Evolutionary conservation across 306 rosid genomes (phyloP), one percentile per base, ranked within the genome.

Genomic region (Casuarina cunninghamiana): DNA sequence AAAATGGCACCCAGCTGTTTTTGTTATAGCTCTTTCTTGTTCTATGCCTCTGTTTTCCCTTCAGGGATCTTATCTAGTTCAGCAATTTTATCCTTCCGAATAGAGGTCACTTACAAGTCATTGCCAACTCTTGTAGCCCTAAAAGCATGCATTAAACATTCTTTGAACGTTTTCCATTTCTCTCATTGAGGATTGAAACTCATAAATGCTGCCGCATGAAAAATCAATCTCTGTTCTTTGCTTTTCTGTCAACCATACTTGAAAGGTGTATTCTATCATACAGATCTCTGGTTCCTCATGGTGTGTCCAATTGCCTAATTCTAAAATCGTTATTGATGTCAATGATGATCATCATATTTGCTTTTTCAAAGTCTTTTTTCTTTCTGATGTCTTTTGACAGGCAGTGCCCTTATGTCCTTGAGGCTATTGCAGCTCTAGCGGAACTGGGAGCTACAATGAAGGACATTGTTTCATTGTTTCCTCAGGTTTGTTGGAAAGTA

Each of bases 401-500:
- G 84, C 91, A 89, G 39, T 91, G 97, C 72, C 99, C 99, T 19
- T 96, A 55, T 81, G 78, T 91, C 75, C 83, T 96, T 44, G 99
- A 96, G 85, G 99, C 96, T 51, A 84, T 91, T 73, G 81, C 79
- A 71, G 98, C 98, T 75, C 91, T 96, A 81, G 90, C 99, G 58
- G 99, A 93, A 84, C 77, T 96, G 67, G 96, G 97, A 75, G 87
- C 87, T 76, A 57, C 93, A 45, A 88, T 89, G 79, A 93, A 90
- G 79, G 99, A 96, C 81, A 96, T 96, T 65, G 81, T 88, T 77
- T 91, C 96, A 54, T 80, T 96, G 90, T 90, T 91, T 85, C 96
- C 99, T 60, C 99, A 93, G 99, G 99, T 93, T 83, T 73, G 86
- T 82, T 84, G 54, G 13, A 75, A 79, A 80, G 63, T 71, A 66